Evolutionary conservation across 1,284 basidiomycete genomes (phyloP), one percentile per base, ranked within the genome.

Genomic region (Malassezia sp.): DNA sequence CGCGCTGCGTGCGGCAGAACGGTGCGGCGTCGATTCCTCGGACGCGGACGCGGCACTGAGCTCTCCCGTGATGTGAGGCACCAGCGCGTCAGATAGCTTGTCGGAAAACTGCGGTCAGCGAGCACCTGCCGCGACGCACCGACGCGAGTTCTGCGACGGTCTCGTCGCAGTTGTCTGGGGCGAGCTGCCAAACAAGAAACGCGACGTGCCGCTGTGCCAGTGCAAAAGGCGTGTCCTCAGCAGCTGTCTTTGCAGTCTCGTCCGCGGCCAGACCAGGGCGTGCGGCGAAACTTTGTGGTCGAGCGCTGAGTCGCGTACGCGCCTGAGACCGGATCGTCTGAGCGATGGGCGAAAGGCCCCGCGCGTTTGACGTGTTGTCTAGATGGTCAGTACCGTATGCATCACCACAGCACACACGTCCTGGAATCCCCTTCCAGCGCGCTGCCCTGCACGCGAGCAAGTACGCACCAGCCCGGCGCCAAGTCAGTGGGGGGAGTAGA

Each of bases 131-230:
- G n/a, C n/a, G n/a, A n/a, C n/a, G n/a, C n/a, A n/a, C n/a, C n/a
- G n/a, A n/a, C n/a, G n/a, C n/a, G 23, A 50, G 28, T 33, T 50
- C 48, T 14, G 26, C 30, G 12, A 35, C 15, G 14, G 48, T 44
- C 12, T 44, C 37, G 11, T 38, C 18, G 18, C 22, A 40, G 20
- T 20, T 45, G 26, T 31, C 32, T 10, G 20, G 22, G 23, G 34
- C 15, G 18, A 50, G 31, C 21, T 43, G 48, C 42, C 42, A 50
- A 26, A 43, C 33, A 5, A 50, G 39, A 29, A 23, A 41, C 5
- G 37, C 34, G 15, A 45, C 28, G 21, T 84, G 77, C 24, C 79
- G 81, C 67, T 84, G 86, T 7, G 83, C 77, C 51, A 75, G 74
- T 38, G 86, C 72, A n/a, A n/a, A n/a, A n/a, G n/a, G n/a, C n/a